These are phyloP conservation scores for Neofusicoccum parvum DNA, from an alignment of 2,329 filamentous ascomycete species.

Conservation along the genomic window DNA sequence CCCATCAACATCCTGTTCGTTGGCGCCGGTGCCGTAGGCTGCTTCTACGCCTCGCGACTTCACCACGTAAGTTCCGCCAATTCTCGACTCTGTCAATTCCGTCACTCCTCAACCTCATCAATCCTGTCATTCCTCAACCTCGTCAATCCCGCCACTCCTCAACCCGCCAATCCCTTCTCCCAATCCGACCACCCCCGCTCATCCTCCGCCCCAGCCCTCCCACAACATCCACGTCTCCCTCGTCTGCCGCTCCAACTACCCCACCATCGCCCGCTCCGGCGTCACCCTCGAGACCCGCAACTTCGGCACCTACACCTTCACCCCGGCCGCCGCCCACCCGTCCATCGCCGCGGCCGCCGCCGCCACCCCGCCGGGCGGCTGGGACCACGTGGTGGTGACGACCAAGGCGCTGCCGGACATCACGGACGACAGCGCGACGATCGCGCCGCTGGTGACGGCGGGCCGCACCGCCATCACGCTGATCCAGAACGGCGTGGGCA, in stretches of 20 bases:
- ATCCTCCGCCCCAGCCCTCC: not conserved
- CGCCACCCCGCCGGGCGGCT: conserved; percentile 41
- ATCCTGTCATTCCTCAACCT: no score
- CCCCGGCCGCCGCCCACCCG: conserved; percentile 63
- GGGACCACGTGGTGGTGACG: conserved; percentile 55
- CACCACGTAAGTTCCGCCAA: conserved; percentile 51
- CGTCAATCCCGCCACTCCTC: no score
- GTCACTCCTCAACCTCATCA: no score
- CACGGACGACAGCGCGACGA: conserved; percentile 33
- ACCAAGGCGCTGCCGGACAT: conserved; percentile 49
- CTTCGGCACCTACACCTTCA: conserved; percentile 69
- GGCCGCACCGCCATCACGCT: conserved; percentile 58
- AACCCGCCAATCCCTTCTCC: no score
- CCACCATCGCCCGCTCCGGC: conserved; percentile 61
- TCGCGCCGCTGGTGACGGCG: conserved; percentile 41
- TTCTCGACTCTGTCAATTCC: not conserved
- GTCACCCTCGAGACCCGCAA: conserved; percentile 66
- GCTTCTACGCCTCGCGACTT: conserved; percentile 71
- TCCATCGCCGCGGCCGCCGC: conserved; percentile 55
- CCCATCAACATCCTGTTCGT: conserved; percentile 64
- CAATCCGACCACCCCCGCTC: not conserved
- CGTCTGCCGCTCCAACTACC: conserved; percentile 74
- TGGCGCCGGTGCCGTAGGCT: conserved; percentile 71
- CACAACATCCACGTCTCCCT: conserved; percentile 64
- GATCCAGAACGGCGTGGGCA: conserved; percentile 64